phyloP scores from a whole-genome alignment of 495 filamentous ascomycete species.

The Penicillium soppii region DNA sequence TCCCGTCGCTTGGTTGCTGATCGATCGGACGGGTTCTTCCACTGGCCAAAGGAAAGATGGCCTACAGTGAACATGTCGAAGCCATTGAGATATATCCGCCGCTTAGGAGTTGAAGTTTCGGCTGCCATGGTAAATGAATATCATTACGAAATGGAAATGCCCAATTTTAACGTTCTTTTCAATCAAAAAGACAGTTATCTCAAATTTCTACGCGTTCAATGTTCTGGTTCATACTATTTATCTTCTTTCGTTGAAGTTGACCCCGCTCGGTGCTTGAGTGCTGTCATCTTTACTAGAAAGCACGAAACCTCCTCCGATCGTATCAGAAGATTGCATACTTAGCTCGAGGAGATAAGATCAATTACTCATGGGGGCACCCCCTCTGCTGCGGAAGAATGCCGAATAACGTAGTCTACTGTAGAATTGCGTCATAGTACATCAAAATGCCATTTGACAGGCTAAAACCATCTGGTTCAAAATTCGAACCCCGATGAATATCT shows the following conservation, averaged over 20 bases:
- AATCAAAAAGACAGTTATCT: background rate
- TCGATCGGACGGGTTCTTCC: conserved; percentile 15
- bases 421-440: background rate
- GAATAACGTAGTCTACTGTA: background rate
- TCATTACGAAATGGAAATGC: background rate
- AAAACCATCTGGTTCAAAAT: too few species aligned
- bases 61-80: conserved; percentile 23
- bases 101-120: conserved; percentile 1
- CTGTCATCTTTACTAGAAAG: background rate
- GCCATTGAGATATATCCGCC: conserved; percentile 23
- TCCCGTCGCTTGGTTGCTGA: conserved; percentile 12
- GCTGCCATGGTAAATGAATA: background rate
- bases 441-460: too few species aligned
- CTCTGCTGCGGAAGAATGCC: background rate
- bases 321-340: background rate
- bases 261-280: background rate
- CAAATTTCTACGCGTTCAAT: background rate
- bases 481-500: too few species aligned
- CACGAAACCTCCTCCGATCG: background rate
- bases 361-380: background rate
- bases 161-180: background rate
- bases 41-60: conserved; percentile 21
- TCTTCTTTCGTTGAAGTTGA: background rate
- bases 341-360: background rate
- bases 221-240: background rate